Conservation (phyloP, 331 rosid genomes). For the Malus hybrid region DNA sequence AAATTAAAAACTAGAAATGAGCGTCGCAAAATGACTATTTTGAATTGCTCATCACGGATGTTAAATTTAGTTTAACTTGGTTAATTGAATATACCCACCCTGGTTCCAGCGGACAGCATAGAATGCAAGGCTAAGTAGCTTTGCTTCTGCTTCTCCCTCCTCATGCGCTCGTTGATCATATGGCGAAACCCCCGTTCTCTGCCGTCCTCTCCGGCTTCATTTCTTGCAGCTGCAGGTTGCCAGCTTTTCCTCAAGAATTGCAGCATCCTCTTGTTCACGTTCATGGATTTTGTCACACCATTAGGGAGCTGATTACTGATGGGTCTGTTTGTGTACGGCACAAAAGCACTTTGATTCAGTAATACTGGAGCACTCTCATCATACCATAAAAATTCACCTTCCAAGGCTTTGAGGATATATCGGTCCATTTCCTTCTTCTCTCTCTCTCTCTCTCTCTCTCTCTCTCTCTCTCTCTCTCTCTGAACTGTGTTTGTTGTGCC, state of each 20-base stretch:
- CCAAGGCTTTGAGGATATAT: constrained; percentile 28
- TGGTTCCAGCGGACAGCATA: constrained; percentile 57
- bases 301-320: background rate
- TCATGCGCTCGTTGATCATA: constrained; percentile 69
- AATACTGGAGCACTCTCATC: constrained; percentile 5
- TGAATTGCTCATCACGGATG: background rate
- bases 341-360: constrained; percentile 33
- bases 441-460: too few species aligned
- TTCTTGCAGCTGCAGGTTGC: background rate
- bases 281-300: background rate
- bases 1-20: too few species aligned
- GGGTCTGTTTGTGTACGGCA: constrained; percentile 31
- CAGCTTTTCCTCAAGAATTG: constrained; percentile 30
- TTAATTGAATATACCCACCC: constrained; percentile 26
- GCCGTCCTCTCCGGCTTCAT: constrained; percentile 1
- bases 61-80: background rate
- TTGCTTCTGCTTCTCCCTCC: constrained; percentile 64
- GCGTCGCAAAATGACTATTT: background rate
- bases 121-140: constrained; percentile 52
- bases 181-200: constrained; percentile 48
- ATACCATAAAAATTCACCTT: constrained; percentile 34
- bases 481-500: background rate
- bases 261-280: constrained; percentile 36
- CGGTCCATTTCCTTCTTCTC: constrained; percentile 24
- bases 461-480: background rate